Base-by-base conservation (phyloP, 2,329 filamentous ascomycete genomes). In the Colletotrichum musicola region DNA sequence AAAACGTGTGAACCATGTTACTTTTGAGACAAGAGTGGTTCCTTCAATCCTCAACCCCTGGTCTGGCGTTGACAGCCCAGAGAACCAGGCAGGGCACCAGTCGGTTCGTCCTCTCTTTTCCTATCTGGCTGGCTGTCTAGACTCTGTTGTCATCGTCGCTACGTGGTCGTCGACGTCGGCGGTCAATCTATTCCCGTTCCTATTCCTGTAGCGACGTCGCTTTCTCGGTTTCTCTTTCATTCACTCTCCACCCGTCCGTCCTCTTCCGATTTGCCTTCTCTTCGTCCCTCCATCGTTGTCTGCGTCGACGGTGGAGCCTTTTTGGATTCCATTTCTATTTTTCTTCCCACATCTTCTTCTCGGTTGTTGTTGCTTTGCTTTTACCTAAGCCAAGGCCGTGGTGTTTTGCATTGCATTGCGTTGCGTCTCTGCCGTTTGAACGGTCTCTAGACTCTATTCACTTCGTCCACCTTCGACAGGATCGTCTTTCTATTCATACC, bases 21-120 rank as follows among this genome's bases (percentile, higher is more conserved):
- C 30, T 64, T 54, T 54, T 57, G 65, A 68, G 65, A 68, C 65
- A 68, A 47, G 27, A 54, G 47, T 47, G 46, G 64, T 68, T 68
- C 61, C 61, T 49, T 18, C 46, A 22, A 22, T 64, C 44, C 22
- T 50, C 61, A 49, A 59, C n/a, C 51, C 54, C 42, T 35, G 30
- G 30, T 35, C 38, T 68, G 65, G 40, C 65, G 54, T 53, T 68
- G 65, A 68, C 65, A 68, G 62, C 54, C 40, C 30, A 35, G 10
- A 18, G 44, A 14, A 9, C 44, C 13, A 16, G 61, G 22, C 54
- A 60, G 49, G 54, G 47, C 30, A 60, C 38, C 49, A 18, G 27
- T 30, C 57, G 6, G 65, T 65, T 60, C 65, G 62, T 65, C 65
- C 60, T 61, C 58, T 64, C 54, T 60, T 18, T 38, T 10, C 35